Evolutionary conservation across 1,139 yeast species (phyloP), one percentile per base, ranked within the genome.

Genomic region (Maudiozyma humilis): DNA sequence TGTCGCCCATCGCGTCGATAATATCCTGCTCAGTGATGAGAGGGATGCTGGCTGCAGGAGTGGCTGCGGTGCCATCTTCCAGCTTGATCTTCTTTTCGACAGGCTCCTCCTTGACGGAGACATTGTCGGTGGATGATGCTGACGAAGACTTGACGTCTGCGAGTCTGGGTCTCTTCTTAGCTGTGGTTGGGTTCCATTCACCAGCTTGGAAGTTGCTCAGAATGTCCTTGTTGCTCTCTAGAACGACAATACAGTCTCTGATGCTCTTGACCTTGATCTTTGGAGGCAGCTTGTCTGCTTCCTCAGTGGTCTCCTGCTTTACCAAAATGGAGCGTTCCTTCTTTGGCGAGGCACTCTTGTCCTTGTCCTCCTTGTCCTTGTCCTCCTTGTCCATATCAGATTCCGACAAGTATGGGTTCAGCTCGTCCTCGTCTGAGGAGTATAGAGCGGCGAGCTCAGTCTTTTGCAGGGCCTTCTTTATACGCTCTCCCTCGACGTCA

Each of bases 381-480:
- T 39, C 25, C 34, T 78, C 78, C 29, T 70, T 72, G 57, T 82
- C 89, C 44, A 78, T 60, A 54, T 83, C 91, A 15, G 86, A 79
- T 52, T 75, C 79, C 0, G 91, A 79, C 23, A 85, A 70, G 58
- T 87, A 88, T 30, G 96, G 96, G 59, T 87, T 86, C 35, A 72
- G 70, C 35, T 81, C 88, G 30, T 58, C 60, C 43, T 87, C 94
- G 51, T 85, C 94, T 43, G 91, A 79, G 46, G 91, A 96, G 63
- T 91, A 91, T 47, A 85, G 82, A 33, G 88, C 94, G 53, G 82
- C 82, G 65, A 88, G 82, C 62, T 91, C 98, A 39, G 93, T 78
- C 54, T 87, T 82, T 52, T 84, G 79, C 57, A 91, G 72, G 2
- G 91, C 89, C 63, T 85, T 84, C 55, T 88, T 78, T 51, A 91